Base-by-base conservation (phyloP, 1,139 yeast genomes). In the Yamadazyma membranifaciens region DNA sequence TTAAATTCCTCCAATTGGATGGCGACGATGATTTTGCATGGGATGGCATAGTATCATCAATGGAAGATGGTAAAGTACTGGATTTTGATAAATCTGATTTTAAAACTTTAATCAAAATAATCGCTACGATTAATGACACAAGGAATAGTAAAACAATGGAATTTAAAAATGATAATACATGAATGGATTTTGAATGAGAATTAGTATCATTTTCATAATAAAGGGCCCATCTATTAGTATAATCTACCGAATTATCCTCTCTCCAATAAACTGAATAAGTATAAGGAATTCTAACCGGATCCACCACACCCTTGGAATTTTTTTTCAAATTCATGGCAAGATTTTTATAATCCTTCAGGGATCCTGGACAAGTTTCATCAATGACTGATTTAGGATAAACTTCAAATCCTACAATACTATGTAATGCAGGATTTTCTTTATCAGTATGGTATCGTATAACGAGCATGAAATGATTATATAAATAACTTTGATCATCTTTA, bases 201-300 rank as follows among this genome's bases (percentile, higher is more conserved):
- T 63, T 61, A 28, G 73, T 75, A 37, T 79, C 86, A 48, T 78
- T 73, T 40, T 78, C 74, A 55, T 83, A 76, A 58, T 83, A 88
- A 52, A 82, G 65, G 40, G 80, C 81, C 95, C 95, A 87, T 50
- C 96, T 69, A 46, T 80, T 72, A 38, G 73, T 73, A 75, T 89
- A 86, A 34, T 78, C 77, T 25, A 86, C 69, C 3, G 80, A 72
- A 37, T 68, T 66, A 46, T 88, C 96, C 59, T 88, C 95, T 58
- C 94, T 72, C 95, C 96, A 89, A 57, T 85, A 85, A 3, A 89
- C 91, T 0, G 96, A 79, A 55, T 88, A 89, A 1, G 96, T 85
- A 62, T 80, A 88, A 7, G 92, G 89, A 34, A 88, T 78, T 34
- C 67, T 65, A 12, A 49, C 43, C 20, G 53, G 47, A 2, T 49